phyloP scores from a whole-genome alignment of 306 rosid genomes.

The Cyclanthera cordifolia region DNA sequence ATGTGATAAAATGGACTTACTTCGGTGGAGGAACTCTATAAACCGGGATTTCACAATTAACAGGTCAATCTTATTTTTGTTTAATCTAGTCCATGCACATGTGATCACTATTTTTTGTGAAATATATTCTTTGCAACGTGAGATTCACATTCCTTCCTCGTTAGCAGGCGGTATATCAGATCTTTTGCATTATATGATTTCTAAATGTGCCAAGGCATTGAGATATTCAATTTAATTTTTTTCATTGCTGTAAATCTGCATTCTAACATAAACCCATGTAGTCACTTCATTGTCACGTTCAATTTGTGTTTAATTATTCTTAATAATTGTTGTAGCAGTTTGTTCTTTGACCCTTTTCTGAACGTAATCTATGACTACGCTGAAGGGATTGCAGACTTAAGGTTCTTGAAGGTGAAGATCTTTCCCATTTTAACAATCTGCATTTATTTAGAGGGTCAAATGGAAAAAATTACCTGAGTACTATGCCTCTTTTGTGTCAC shows the following conservation, averaged over 20 bases:
- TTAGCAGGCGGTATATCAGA: neutral
- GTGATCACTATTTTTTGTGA: neutral
- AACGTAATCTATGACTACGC: slow-evolving; percentile 36
- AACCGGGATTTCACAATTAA: slow-evolving; percentile 78
- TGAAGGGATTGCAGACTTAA: slow-evolving; percentile 34
- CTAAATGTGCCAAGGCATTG: neutral
- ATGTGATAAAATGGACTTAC: slow-evolving; percentile 32
- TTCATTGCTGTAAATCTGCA: neutral
- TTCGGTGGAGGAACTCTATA: slow-evolving; percentile 53
- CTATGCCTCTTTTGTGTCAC: neutral
- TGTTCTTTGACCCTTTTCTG: slow-evolving; percentile 67
- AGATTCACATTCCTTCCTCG: neutral
- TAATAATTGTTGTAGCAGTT: slow-evolving; percentile 48
- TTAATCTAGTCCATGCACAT: neutral
- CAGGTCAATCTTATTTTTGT: slow-evolving; percentile 27
- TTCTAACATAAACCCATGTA: neutral
- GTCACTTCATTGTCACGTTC: neutral
- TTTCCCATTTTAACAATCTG: neutral
- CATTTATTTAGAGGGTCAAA: neutral
- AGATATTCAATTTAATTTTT: slow-evolving; percentile 1
- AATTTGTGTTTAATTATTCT: slow-evolving; percentile 20
- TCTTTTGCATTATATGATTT: neutral
- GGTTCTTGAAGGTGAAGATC: slow-evolving; percentile 30
- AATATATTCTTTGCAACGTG: neutral
- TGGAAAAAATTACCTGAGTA: neutral